Evolutionary conservation across 2,329 filamentous ascomycete genomes (phyloP), one percentile per base, ranked within the genome.

Genomic region (Microsporum audouinii): DNA sequence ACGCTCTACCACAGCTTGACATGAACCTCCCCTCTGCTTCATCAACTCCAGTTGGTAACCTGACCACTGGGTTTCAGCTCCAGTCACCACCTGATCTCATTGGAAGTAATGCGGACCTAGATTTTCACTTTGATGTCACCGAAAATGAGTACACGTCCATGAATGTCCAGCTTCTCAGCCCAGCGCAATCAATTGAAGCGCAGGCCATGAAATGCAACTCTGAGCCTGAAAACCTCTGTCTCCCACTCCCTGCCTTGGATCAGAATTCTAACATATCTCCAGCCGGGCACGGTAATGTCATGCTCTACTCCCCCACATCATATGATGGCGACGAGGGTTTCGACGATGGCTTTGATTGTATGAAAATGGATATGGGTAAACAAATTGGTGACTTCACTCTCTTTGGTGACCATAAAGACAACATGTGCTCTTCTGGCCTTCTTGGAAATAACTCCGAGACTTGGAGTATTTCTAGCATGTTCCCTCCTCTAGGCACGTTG

Each of bases 281-380:
- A 3, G 62, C 63, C 7, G 69, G 66, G 0, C 69, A 70, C 60
- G 68, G 66, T 6, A 68, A 69, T 34, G 39, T 68, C 7, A 70
- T 70, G 68, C 64, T 72, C 10, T 72, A 68, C 57, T 69, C 70
- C 1, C 69, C 70, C 2, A 60, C 65, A 23, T 67, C 66, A 1
- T 65, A 62, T 39, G 58, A 65, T 5, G 60, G 66, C 2, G 69
- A 69, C 14, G 69, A 69, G 23, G 66, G 65, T 8, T 64, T 68
- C 31, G 59, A 63, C 17, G 66, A 68, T 36, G 60, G 62, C 12
- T 67, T 66, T 47, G 65, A 67, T 7, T 55, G 14, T 34, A 55
- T 55, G 51, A 23, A 55, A 5, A 36, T 36, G 51, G 51, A 55
- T 7, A 62, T 65, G 31, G 61, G 59, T 3, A 67, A 68, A 58